Conservation (phyloP, 2,329 filamentous ascomycete genomes). For the Pezicula neosporulosa region DNA sequence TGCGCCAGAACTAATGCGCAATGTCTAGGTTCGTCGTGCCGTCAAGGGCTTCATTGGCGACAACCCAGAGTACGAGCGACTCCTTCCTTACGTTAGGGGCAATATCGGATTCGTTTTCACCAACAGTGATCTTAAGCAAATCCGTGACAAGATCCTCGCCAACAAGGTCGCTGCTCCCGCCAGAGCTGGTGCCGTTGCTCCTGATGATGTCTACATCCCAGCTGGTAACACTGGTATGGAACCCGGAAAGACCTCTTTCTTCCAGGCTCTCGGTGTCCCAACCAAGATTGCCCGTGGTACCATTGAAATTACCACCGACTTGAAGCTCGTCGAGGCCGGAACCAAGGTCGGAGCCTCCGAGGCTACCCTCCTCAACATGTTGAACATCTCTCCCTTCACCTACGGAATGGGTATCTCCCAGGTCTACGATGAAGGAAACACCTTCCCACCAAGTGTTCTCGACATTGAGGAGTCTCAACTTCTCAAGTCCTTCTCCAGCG, state of each 20-base stretch:
- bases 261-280: constrained; percentile 99
- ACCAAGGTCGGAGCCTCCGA: constrained; percentile 97
- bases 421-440: constrained; percentile 97
- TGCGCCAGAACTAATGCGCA: constrained; percentile 9
- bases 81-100: constrained; percentile 92
- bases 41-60: constrained; percentile 91
- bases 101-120: constrained; percentile 99
- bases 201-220: constrained; percentile 88
- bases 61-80: constrained; percentile 95
- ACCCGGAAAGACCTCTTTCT: constrained; percentile 99
- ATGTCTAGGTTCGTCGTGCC: constrained; percentile 79
- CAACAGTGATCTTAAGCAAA: constrained; percentile 88
- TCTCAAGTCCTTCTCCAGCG: constrained; percentile 74
- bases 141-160: constrained; percentile 88
- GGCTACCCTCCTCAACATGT: constrained; percentile 98
- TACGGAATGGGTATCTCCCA: constrained; percentile 96
- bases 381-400: constrained; percentile 99
- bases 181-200: constrained; percentile 95
- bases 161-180: constrained; percentile 98
- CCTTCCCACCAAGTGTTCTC: constrained; percentile 79
- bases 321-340: constrained; percentile 94
- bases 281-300: constrained; percentile 99
- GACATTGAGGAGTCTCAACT: constrained; percentile 96
- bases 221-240: constrained; percentile 99
- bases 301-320: constrained; percentile 97